Percentiles rank a stretch among this genome's conserved stretches.
Evolutionary conservation across 2,329 filamentous ascomycete species (phyloP).

Genomic region (Sphaerulina vaccinii): DNA sequence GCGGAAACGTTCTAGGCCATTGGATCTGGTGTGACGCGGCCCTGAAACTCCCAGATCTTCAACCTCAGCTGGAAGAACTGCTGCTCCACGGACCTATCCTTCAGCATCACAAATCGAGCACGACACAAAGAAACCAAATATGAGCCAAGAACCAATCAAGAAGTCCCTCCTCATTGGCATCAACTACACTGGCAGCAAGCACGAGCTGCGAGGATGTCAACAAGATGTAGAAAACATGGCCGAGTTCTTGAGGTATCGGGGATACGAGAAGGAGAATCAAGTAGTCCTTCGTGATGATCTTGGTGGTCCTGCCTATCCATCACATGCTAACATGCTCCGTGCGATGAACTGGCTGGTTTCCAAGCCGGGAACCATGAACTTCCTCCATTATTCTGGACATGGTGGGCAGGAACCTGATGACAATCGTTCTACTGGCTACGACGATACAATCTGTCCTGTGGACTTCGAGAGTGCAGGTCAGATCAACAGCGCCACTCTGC

Average conservation of each 20-base stretch:
- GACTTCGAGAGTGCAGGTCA: slow-evolving; percentile 51
- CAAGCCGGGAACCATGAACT: slow-evolving; percentile 53
- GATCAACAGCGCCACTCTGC: slow-evolving; percentile 53
- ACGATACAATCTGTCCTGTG: slow-evolving; percentile 35
- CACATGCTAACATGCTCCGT: slow-evolving; percentile 40
- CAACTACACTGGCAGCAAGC: slow-evolving; percentile 40
- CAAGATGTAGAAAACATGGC: slow-evolving; percentile 48
- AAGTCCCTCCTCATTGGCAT: slow-evolving; percentile 57
- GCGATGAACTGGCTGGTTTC: slow-evolving; percentile 60
- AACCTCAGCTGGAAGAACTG: neutral
- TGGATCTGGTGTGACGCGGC: neutral
- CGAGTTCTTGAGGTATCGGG: slow-evolving; percentile 45
- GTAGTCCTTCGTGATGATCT: slow-evolving; percentile 48
- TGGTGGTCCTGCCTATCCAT: slow-evolving; percentile 7
- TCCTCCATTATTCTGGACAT: slow-evolving; percentile 61
- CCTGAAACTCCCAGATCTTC: neutral
- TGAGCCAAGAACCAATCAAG: slow-evolving; percentile 21
- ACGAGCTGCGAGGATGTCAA: slow-evolving; percentile 50
- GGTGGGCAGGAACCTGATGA: slow-evolving; percentile 47
- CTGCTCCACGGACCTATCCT: neutral
- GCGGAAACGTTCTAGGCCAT: neutral
- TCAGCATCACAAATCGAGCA: neutral
- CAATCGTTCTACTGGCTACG: slow-evolving; percentile 31
- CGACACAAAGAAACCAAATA: neutral
- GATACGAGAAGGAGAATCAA: slow-evolving; percentile 40